Evolutionary conservation across 2,329 filamentous ascomycete genomes (phyloP).

Genomic region (Penicillium janthinellum): DNA sequence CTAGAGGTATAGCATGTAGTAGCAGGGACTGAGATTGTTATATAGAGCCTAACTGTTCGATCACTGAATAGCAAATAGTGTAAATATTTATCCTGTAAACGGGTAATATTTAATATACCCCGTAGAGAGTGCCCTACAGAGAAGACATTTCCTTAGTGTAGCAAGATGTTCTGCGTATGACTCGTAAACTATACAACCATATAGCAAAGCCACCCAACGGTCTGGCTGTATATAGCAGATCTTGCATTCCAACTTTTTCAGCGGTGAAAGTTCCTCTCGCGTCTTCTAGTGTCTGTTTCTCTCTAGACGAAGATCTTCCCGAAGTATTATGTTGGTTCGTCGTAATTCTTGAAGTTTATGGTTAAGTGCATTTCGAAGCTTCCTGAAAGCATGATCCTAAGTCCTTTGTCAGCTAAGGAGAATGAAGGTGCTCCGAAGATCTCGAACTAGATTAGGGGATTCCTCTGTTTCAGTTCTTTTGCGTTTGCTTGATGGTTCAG

Average conservation of each 20-base stretch:
- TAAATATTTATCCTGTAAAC: neutral
- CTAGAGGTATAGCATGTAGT: no score
- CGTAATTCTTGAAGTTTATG: slow-evolving; percentile 8
- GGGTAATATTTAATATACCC: neutral
- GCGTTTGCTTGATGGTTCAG: neutral
- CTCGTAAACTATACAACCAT: neutral
- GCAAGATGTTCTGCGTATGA: neutral
- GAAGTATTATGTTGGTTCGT: slow-evolving; percentile 13
- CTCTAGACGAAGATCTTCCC: slow-evolving; percentile 14
- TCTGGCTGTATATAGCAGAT: neutral
- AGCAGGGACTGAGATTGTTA: no score
- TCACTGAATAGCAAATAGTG: no score
- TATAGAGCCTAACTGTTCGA: no score
- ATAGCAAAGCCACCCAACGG: neutral
- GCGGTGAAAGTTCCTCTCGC: slow-evolving; percentile 11
- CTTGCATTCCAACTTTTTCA: neutral
- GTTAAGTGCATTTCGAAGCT: slow-evolving; percentile 10
- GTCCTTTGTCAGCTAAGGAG: neutral
- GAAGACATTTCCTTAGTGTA: neutral
- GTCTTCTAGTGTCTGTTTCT: slow-evolving; percentile 15
- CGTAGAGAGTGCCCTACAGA: neutral
- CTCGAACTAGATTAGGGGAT: neutral
- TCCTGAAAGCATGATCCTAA: slow-evolving; percentile 2
- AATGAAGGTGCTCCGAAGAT: neutral
- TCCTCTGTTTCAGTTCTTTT: neutral